Conservation (phyloP, 495 filamentous ascomycete species). For the Astrocystis sublimbata region DNA sequence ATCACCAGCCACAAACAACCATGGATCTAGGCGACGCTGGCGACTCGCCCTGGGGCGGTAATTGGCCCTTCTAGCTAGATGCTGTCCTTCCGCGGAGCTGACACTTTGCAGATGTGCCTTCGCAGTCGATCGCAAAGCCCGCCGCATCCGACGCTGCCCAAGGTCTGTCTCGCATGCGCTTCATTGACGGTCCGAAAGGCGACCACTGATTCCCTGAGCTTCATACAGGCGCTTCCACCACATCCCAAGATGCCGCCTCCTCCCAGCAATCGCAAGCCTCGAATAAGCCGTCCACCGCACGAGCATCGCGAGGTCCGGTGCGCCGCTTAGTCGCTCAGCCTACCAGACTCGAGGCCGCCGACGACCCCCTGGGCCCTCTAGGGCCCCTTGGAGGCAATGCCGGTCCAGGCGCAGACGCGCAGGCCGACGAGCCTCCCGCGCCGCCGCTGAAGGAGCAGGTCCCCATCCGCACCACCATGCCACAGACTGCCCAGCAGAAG, state of each 20-base stretch:
- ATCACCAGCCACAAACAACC: slow-evolving; percentile 12
- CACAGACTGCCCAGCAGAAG: slow-evolving; percentile 44
- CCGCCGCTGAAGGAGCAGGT: slow-evolving; percentile 86
- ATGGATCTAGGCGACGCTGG: slow-evolving; percentile 66
- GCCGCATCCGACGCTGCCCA: slow-evolving; percentile 22
- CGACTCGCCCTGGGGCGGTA: slow-evolving; percentile 73
- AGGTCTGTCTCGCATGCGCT: slow-evolving; percentile 5
- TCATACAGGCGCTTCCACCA: slow-evolving; percentile 14
- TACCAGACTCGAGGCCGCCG: slow-evolving; percentile 80
- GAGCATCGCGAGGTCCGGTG: slow-evolving; percentile 32
- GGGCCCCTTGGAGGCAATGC: slow-evolving; percentile 67
- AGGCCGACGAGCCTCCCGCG: slow-evolving; percentile 70
- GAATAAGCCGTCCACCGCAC: slow-evolving; percentile 35
- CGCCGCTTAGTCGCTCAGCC: slow-evolving; percentile 79
- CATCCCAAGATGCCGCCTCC: slow-evolving; percentile 28
- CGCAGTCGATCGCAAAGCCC: slow-evolving; percentile 47
- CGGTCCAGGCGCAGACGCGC: slow-evolving; percentile 35
- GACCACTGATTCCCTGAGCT: slow-evolving; percentile 36
- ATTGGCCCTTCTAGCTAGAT: slow-evolving; percentile 31
- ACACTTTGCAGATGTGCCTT: slow-evolving; percentile 56
- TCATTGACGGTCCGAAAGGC: slow-evolving; percentile 26
- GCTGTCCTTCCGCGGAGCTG: slow-evolving; percentile 21
- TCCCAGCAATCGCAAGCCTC: slow-evolving; percentile 32
- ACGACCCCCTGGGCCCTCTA: slow-evolving; percentile 86
- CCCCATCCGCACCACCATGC: slow-evolving; percentile 57